Base-by-base conservation (phyloP, 2,329 filamentous ascomycete genomes). In the Teratosphaeria gauchensis region DNA sequence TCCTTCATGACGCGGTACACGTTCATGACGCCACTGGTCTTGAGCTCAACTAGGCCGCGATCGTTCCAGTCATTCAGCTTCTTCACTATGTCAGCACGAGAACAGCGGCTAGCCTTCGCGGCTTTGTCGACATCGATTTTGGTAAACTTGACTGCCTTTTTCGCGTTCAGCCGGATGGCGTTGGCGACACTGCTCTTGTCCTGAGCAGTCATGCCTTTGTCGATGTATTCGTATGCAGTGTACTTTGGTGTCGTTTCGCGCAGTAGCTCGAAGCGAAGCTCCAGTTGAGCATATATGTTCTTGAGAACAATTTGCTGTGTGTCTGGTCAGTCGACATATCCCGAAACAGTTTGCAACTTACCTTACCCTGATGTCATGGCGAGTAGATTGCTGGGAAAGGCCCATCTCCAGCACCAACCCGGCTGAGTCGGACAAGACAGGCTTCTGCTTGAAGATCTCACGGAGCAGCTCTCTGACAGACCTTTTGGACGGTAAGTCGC, bases 271-370 rank as follows among this genome's bases (percentile, higher is more conserved):
- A 83, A 84, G 2, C 78, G 79, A 4, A 86, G 73, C 65, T 87
- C 84, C 1, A 87, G 72, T n/a, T 81, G 78, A 0, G 83, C 82
- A 56, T 84, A 83, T 16, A 86, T 77, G 55, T 82, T 79, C 46
- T 73, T 72, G 5, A 85, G 71, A 0, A 79, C 75, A 2, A 71
- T 80, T 28, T 53, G 16, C 59, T 66, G 48, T 51, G 8, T 4
- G 31, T 60, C 31, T 59, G 58, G 14, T 42, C n/a, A 42, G 35
- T 42, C 79, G 74, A 28, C 71, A 76, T 2, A 74, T 72, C 52
- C 84, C 35, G 12, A 16, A 12, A 38, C 9, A 16, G 4, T 16
- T 42, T 12, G 12, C 35, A 42, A 42, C 4, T 16, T 12, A 16
- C 14, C 35, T 42, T 16, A 42, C 35, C 35, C 35, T 42, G 11